phyloP scores from a whole-genome alignment of 192 early-diverging fungal genomes.

The Gorgonomyces haynaldii region DNA sequence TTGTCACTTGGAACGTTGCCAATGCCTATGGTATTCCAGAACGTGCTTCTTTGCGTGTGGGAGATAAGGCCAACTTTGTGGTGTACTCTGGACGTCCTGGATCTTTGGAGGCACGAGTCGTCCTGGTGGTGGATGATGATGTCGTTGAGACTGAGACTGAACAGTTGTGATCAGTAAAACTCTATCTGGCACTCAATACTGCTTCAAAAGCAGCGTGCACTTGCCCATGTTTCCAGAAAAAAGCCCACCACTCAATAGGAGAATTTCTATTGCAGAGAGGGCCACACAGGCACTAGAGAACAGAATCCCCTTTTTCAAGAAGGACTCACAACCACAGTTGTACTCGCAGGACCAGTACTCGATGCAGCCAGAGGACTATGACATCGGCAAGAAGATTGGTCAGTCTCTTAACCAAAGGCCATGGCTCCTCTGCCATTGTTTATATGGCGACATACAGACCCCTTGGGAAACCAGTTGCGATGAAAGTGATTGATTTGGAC shows the following conservation, averaged over 20 bases:
- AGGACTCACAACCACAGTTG: no score
- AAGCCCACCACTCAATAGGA: no score
- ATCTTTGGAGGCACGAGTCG: constrained; percentile 37
- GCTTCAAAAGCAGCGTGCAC: no score
- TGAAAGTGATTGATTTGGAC: constrained; percentile 83
- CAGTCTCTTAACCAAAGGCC: constrained; percentile 34
- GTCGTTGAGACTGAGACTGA: constrained; percentile 10
- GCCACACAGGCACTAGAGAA: no score
- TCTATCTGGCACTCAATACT: no score
- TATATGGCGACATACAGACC: constrained; percentile 71
- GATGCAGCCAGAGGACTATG: constrained; percentile 33
- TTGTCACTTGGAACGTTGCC: constrained; percentile 59
- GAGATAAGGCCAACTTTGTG: constrained; percentile 34
- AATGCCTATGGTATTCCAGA: constrained; percentile 46
- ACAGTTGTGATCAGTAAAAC: constrained; percentile 11
- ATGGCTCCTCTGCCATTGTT: constrained; percentile 78
- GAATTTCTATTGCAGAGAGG: no score
- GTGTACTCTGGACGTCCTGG: constrained; percentile 51
- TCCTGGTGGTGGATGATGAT: constrained; percentile 42
- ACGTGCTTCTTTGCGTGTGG: background rate
- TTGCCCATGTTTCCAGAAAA: no score
- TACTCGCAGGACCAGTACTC: no score
- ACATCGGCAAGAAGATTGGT: constrained; percentile 33
- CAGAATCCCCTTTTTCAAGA: no score
- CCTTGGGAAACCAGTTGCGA: constrained; percentile 49